Percentiles rank a stretch among this genome's conserved stretches.
Conservation (phyloP, 352 stramenopile genomes). For the Saprolegnia parasitica region DNA sequence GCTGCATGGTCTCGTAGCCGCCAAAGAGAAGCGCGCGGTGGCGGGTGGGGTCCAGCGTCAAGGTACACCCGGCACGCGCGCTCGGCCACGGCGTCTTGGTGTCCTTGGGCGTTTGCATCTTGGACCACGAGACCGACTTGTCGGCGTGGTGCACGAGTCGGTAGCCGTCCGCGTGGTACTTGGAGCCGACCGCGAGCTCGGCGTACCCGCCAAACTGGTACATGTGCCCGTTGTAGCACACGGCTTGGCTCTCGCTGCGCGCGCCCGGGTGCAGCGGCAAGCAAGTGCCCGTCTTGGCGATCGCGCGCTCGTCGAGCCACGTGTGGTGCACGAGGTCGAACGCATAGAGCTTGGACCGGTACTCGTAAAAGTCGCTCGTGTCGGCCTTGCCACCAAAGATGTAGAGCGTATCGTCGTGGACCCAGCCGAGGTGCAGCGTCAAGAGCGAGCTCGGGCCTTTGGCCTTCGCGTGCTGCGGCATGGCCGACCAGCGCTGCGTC, state of each 20-base stretch:
- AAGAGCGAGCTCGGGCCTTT: constrained; percentile 6
- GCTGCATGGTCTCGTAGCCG: constrained; percentile 27
- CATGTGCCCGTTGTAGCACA: constrained; percentile 12
- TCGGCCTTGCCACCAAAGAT: constrained; percentile 29
- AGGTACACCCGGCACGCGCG: constrained; percentile 1
- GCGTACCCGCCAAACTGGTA: constrained; percentile 29
- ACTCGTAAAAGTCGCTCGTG: constrained; percentile 29
- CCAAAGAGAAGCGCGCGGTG: constrained; percentile 19
- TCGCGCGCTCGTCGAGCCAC: constrained; percentile 4
- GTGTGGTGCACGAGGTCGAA: constrained; percentile 10
- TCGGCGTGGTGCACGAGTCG: constrained; percentile 17
- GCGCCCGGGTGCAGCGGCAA: constrained; percentile 12
- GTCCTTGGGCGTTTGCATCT: constrained; percentile 10
- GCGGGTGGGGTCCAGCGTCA: constrained; percentile 16
- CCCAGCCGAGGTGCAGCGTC: constrained; percentile 18
- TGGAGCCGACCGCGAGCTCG: constrained; percentile 22
- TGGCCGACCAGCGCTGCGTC: constrained; percentile 12
- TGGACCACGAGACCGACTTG: constrained; percentile 24
- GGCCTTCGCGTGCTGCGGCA: not conserved
- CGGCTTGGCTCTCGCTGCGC: constrained; percentile 20
- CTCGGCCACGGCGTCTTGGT: constrained; percentile 16
- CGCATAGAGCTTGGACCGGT: constrained; percentile 17
- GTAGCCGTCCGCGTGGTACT: constrained; percentile 26
- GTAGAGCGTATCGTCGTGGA: constrained; percentile 15
- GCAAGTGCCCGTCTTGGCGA: not conserved